Percentiles rank a stretch among this genome's conserved stretches.
Evolutionary conservation across 2,329 filamentous ascomycete species (phyloP).

Genomic region (Chaetoscypha palmicola): DNA sequence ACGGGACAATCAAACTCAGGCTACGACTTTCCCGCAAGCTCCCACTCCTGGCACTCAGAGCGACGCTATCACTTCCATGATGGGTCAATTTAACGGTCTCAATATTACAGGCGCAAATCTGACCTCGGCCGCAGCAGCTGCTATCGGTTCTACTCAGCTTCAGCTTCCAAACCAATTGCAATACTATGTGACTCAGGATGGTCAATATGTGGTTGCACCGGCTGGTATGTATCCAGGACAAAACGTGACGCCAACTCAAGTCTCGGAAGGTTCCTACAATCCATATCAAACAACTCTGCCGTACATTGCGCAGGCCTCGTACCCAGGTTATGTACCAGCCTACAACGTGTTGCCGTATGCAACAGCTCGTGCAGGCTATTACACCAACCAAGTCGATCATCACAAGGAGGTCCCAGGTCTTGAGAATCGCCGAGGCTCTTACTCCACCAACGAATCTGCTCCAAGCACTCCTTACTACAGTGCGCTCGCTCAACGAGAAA

Average conservation of each 20-base stretch:
- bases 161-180: conserved; percentile 27
- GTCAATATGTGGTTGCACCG: conserved; percentile 30
- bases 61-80: conserved; percentile 27
- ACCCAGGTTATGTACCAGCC: conserved; percentile 29
- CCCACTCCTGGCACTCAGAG: conserved; percentile 15
- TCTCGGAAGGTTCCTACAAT: conserved; percentile 27
- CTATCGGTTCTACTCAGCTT: conserved; percentile 26
- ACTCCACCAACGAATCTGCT: conserved; percentile 61
- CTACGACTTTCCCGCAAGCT: too few species aligned
- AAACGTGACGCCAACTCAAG: conserved; percentile 22
- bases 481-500: conserved; percentile 51
- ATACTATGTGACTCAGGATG: conserved; percentile 30
- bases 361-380: conserved; percentile 25
- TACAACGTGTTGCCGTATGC: conserved; percentile 30
- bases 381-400: conserved; percentile 27
- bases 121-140: conserved; percentile 24
- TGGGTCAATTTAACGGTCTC: conserved; percentile 28
- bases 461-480: conserved; percentile 60
- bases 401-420: conserved; percentile 49
- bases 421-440: conserved; percentile 60
- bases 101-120: conserved; percentile 32
- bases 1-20: conserved; percentile 24
- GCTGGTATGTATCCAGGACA: conserved; percentile 28
- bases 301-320: conserved; percentile 28
- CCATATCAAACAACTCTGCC: conserved; percentile 26